These are phyloP conservation scores for Oropetium thomaeum DNA, from an alignment of 176 grass and related monocot genomes.

Conservation along the genomic window DNA sequence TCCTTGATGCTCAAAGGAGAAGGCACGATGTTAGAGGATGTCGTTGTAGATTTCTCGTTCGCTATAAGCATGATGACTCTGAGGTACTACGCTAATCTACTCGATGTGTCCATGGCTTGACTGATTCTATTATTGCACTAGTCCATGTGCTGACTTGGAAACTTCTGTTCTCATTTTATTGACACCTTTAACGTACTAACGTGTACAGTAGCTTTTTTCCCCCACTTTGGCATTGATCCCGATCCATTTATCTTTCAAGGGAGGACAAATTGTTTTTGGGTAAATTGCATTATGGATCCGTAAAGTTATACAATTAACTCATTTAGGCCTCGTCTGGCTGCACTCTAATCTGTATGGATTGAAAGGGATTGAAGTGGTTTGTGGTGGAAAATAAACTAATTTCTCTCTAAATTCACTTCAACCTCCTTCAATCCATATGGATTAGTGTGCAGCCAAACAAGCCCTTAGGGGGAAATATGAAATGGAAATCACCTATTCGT, in stretches of 20 bases:
- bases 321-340: too few relatives aligned
- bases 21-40: conserved; percentile 83
- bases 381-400: too few relatives aligned
- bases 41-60: conserved; percentile 84
- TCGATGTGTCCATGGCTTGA: not conserved
- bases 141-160: not conserved
- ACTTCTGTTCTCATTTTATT: not conserved
- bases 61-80: conserved; percentile 77
- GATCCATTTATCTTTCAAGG: not conserved
- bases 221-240: not conserved
- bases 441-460: too few relatives aligned
- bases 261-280: not conserved
- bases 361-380: too few relatives aligned
- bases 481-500: too few relatives aligned
- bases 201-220: not conserved
- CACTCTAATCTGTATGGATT: too few relatives aligned
- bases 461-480: too few relatives aligned
- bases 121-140: not conserved
- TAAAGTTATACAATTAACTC: not conserved
- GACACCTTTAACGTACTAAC: not conserved
- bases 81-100: conserved; percentile 43
- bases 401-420: too few relatives aligned
- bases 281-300: not conserved
- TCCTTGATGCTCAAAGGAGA: conserved; percentile 87
- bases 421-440: too few relatives aligned